Evolutionary conservation across 345 rosid species (phyloP).

Genomic region (Microcos paniculata): DNA sequence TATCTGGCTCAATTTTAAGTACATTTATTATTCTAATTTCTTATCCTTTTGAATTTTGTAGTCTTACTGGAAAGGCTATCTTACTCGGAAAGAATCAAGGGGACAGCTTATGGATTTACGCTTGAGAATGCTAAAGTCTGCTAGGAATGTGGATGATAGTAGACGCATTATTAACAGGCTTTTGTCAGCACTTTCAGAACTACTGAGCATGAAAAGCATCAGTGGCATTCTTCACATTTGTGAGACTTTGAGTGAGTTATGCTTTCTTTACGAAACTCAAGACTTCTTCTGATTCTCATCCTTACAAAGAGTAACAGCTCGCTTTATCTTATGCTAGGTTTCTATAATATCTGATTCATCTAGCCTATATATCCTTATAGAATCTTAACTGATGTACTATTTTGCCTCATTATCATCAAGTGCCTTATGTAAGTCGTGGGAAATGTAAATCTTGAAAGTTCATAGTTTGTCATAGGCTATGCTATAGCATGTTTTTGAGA

Average conservation of each 20-base stretch:
- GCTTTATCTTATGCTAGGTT: neutral
- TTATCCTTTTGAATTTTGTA: conserved; percentile 28
- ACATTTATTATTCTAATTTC: neutral
- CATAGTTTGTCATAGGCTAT: neutral
- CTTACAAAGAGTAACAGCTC: neutral
- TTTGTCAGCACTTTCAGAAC: conserved; percentile 68
- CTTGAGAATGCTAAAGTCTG: conserved; percentile 63
- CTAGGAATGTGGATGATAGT: conserved; percentile 75
- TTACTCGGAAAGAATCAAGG: conserved; percentile 66
- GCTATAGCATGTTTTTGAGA: neutral
- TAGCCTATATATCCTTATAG: neutral
- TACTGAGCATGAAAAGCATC: conserved; percentile 70
- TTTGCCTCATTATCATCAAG: neutral
- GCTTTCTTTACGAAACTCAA: neutral
- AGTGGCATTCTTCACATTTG: conserved; percentile 80
- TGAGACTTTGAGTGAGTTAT: conserved; percentile 65
- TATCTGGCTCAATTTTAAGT: neutral
- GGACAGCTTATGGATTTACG: conserved; percentile 61
- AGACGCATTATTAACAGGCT: conserved; percentile 82
- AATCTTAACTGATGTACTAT: neutral
- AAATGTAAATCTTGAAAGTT: neutral
- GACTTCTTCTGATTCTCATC: neutral
- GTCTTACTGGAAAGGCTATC: conserved; percentile 86
- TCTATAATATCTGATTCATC: neutral
- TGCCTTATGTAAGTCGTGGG: neutral